phyloP scores from a whole-genome alignment of 1,284 basidiomycete genomes.

The Fomitopsis pinicola region DNA sequence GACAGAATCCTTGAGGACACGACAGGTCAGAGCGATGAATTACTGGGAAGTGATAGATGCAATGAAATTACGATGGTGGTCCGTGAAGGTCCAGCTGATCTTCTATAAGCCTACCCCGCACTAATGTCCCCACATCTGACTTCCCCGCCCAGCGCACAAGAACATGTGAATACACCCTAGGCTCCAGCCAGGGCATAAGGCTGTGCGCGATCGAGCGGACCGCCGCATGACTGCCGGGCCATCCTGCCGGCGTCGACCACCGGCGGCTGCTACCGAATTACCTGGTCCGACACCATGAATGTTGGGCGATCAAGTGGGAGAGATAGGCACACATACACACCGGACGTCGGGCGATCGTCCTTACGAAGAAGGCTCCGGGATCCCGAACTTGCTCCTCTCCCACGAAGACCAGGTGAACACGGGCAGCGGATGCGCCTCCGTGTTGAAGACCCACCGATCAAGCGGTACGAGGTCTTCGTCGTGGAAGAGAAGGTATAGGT shows the following conservation, averaged over 20 bases:
- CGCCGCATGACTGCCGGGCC: background rate
- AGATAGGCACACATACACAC: background rate
- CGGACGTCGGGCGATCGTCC: background rate
- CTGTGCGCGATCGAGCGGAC: background rate
- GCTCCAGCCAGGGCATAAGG: background rate
- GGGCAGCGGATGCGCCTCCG: constrained; percentile 76
- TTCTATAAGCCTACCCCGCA: background rate
- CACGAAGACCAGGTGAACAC: constrained; percentile 56
- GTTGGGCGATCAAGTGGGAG: background rate
- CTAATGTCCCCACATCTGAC: background rate
- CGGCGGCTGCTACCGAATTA: background rate
- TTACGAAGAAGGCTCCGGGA: constrained; percentile 8
- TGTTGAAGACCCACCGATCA: constrained; percentile 80
- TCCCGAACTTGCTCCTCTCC: constrained; percentile 25
- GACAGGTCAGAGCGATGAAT: background rate
- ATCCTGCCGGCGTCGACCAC: background rate
- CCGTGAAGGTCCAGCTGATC: background rate
- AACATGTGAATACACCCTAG: background rate
- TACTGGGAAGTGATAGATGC: background rate
- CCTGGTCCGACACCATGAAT: background rate
- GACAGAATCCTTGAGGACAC: too few relatives aligned
- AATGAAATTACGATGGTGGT: background rate
- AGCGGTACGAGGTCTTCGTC: constrained; percentile 57
- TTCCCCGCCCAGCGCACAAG: background rate
- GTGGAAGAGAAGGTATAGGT: constrained; percentile 59